phyloP scores from a whole-genome alignment of 1,284 basidiomycete genomes.

The Rhizopogon parksii region DNA sequence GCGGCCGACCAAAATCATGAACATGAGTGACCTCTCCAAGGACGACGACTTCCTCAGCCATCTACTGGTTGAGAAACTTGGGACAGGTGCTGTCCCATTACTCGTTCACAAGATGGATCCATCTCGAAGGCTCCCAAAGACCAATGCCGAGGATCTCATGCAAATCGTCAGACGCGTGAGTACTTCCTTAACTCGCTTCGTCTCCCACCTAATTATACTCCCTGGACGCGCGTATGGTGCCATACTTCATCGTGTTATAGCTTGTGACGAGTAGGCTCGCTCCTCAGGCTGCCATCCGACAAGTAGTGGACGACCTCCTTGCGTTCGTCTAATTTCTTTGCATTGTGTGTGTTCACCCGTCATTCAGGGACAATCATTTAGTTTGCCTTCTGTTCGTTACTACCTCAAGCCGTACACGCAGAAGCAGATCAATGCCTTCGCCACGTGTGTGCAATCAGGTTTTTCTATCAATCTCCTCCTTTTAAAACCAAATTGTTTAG shows the following conservation, averaged over 20 bases:
- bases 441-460: constrained; percentile 58
- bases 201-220: constrained; percentile 22
- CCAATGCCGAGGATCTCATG: constrained; percentile 57
- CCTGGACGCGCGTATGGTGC: constrained; percentile 10
- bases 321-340: constrained; percentile 41
- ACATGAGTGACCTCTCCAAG: constrained; percentile 76
- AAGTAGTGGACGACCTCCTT: constrained; percentile 68
- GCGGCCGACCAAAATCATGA: constrained; percentile 80
- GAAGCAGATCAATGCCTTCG: constrained; percentile 80
- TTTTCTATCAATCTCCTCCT: constrained; percentile 19
- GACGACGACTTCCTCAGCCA: constrained; percentile 85
- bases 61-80: constrained; percentile 77
- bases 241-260: constrained; percentile 29
- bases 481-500: constrained; percentile 34
- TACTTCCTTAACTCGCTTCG: constrained; percentile 25
- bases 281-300: constrained; percentile 48
- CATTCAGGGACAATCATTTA: constrained; percentile 28
- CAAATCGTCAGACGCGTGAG: constrained; percentile 70
- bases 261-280: constrained; percentile 50
- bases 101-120: constrained; percentile 83
- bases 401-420: constrained; percentile 66
- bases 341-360: constrained; percentile 11
- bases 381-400: constrained; percentile 64
- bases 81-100: constrained; percentile 65
- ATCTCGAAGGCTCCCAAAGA: constrained; percentile 64